Evolutionary conservation across 306 rosid genomes (phyloP), one percentile per base, ranked within the genome.

Genomic region (Trichosanthes cucumerina): DNA sequence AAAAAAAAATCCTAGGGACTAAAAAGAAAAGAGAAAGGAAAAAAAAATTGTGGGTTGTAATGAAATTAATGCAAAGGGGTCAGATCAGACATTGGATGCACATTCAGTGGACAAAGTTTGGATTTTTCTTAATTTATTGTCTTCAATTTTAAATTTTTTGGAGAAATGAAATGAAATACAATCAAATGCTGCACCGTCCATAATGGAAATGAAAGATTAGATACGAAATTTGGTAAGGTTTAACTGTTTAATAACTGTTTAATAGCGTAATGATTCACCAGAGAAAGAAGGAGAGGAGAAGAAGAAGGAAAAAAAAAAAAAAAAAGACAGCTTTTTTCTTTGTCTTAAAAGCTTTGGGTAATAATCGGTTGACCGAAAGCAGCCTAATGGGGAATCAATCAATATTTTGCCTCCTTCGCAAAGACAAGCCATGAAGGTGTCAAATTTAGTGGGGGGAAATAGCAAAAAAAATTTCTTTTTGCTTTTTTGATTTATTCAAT

Each of bases 291-390:
- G 39, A 16, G 43, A 24, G 5, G 1, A 10, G 41, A 1, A n/a
- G 9, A 36, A 19, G 78, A 28, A 1, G 4, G 7, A 21, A 39
- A 77, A 13, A 60, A 46, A 28, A 77, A 1, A 9, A 13, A 21
- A 39, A 77, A 13, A 60, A 46, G 43, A 77, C 72, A 44, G 57
- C 6, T 13, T 77, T 26, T 63, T 77, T 41, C 12, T 77, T 2
- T 77, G 80, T 77, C 71, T 56, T 77, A 44, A 44, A 77, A 73
- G 24, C 80, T 57, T 77, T 77, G 80, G 71, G 81, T 65, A 47
- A 78, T 65, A 78, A 78, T 78, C 47, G 60, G 60, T 78, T 78
- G 81, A 78, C 56, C 44, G 28, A 49, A 78, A 63, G 75, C 44
- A 43, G 50, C 19, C 16, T 34, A 53, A 34, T 11, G n/a, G 76